phyloP scores from a whole-genome alignment of 192 early-diverging fungal genomes.

The Coemansia sp. region DNA sequence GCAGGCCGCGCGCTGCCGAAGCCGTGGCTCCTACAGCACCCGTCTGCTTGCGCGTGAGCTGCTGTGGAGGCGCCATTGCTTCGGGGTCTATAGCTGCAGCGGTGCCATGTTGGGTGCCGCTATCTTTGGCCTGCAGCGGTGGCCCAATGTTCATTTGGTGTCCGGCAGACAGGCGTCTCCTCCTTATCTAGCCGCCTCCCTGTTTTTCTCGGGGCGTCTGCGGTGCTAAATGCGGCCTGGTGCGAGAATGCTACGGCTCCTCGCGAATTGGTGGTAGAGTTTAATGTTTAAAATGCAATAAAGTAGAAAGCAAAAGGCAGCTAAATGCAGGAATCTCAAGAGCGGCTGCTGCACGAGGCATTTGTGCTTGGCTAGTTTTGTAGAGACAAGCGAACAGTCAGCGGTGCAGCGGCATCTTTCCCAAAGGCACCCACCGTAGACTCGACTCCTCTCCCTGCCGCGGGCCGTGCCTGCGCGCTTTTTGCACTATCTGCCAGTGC shows the following conservation, averaged over 20 bases:
- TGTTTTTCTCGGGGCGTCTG: background rate
- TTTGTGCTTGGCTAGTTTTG: too few relatives aligned
- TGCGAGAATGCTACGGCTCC: too few relatives aligned
- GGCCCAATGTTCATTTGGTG: slow-evolving; percentile 33
- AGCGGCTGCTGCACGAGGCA: background rate
- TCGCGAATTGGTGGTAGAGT: too few relatives aligned
- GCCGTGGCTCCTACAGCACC: slow-evolving; percentile 49
- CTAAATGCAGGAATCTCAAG: background rate
- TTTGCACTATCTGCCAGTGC: too few relatives aligned
- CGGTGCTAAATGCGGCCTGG: too few relatives aligned
- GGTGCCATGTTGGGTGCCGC: background rate
- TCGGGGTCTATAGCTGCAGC: too few relatives aligned
- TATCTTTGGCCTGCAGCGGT: slow-evolving; percentile 17
- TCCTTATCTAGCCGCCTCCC: background rate
- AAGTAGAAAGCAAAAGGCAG: background rate
- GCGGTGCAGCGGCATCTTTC: too few relatives aligned
- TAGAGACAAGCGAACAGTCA: too few relatives aligned
- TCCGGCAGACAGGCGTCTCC: background rate
- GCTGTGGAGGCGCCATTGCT: slow-evolving; percentile 4
- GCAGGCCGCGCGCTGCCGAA: slow-evolving; percentile 38
- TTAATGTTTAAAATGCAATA: background rate
- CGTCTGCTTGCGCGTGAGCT: slow-evolving; percentile 41
- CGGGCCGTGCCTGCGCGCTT: too few relatives aligned
- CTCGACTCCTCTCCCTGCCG: too few relatives aligned
- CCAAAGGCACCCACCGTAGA: too few relatives aligned